Conservation (phyloP, 768 basidiomycete genomes). For the Erythrobasidium yunnanense region DNA sequence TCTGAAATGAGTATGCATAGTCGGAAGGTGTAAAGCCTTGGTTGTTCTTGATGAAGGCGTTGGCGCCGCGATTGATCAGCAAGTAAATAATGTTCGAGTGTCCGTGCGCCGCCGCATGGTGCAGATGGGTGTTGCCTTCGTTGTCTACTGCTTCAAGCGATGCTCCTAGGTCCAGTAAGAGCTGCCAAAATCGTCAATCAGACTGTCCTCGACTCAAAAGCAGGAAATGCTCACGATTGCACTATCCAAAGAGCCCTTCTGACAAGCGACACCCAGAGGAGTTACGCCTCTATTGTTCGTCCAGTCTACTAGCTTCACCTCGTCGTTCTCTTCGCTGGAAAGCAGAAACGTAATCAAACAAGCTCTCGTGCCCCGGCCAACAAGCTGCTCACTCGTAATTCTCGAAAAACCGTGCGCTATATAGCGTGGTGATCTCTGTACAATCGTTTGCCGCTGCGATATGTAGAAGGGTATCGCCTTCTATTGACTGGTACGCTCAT, state of each 20-base stretch:
- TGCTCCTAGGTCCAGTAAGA: too few relatives aligned
- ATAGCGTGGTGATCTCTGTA: constrained; percentile 5
- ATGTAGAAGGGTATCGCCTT: constrained; percentile 14
- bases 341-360: too few relatives aligned
- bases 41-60: constrained; percentile 71
- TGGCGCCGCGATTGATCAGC: constrained; percentile 73
- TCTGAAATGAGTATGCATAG: neutral
- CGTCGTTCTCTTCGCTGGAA: constrained; percentile 10
- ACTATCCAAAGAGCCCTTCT: neutral
- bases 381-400: constrained; percentile 19
- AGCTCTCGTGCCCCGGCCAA: too few relatives aligned
- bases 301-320: constrained; percentile 14
- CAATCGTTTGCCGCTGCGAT: constrained; percentile 2
- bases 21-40: constrained; percentile 64
- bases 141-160: constrained; percentile 30
- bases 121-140: constrained; percentile 75
- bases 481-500: neutral
- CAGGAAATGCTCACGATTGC: neutral
- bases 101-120: constrained; percentile 91
- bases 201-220: too few relatives aligned
- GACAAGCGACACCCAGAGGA: constrained; percentile 1
- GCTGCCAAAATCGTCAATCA: too few relatives aligned
- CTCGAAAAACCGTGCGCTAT: neutral
- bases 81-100: constrained; percentile 64
- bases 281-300: neutral